Percentiles rank a stretch among this genome's conserved stretches.
These are phyloP conservation scores for Aureobasidium pullulans DNA, from an alignment of 2,329 filamentous ascomycete species.

Conservation along the genomic window DNA sequence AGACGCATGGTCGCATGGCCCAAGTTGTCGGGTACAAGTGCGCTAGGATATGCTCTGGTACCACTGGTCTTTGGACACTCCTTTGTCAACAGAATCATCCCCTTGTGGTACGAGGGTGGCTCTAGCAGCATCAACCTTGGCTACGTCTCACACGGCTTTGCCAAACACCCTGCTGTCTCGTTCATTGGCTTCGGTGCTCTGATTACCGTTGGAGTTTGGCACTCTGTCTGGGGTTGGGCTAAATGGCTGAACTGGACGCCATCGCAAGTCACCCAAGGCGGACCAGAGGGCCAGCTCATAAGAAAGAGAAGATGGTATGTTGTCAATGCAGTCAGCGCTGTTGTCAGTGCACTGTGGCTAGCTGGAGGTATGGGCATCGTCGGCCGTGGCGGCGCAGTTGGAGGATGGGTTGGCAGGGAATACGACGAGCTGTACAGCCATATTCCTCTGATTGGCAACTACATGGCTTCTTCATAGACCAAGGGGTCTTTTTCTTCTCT, in stretches of 20 bases:
- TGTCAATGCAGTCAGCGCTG: constrained; percentile 58
- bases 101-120: constrained; percentile 70
- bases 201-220: constrained; percentile 60
- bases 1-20: constrained; percentile 58
- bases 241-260: constrained; percentile 67
- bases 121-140: constrained; percentile 77
- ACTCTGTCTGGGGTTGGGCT: constrained; percentile 80
- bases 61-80: constrained; percentile 64
- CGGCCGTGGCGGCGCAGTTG: constrained; percentile 59
- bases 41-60: constrained; percentile 64
- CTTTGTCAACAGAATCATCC: constrained; percentile 67
- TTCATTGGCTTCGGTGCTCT: constrained; percentile 63
- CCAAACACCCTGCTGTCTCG: constrained; percentile 59
- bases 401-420: constrained; percentile 71
- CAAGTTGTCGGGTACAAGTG: constrained; percentile 58
- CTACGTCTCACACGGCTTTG: constrained; percentile 81
- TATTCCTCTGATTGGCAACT: constrained; percentile 50
- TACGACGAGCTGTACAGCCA: constrained; percentile 68
- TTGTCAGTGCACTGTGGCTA: constrained; percentile 64
- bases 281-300: constrained; percentile 42
- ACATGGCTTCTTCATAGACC: constrained; percentile 26
- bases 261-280: constrained; percentile 43
- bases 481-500: neutral
- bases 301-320: constrained; percentile 62
- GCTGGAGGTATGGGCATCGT: constrained; percentile 73